Percentiles rank a stretch among this genome's conserved stretches.
Conservation (phyloP, 305 asterid species). For the Salvia sclarea region DNA sequence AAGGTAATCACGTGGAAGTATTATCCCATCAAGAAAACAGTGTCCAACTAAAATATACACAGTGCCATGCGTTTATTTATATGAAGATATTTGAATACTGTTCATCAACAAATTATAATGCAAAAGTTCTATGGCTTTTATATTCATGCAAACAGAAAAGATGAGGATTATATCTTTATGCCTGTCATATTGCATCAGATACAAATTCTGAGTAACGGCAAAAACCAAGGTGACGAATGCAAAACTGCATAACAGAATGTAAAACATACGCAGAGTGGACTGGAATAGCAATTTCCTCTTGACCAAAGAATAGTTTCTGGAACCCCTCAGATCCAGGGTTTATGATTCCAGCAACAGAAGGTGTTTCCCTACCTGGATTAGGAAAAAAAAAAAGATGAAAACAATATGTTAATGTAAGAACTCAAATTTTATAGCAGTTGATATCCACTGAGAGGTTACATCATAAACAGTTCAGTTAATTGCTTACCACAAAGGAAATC, state of each 20-base stretch:
- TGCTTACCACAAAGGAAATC: conserved; percentile 92
- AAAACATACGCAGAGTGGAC: conserved; percentile 65
- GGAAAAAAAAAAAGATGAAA: conserved; percentile 12
- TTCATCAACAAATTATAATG: not conserved
- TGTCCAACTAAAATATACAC: not conserved
- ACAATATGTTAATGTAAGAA: not conserved
- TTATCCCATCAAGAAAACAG: conserved; percentile 9
- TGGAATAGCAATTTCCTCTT: conserved; percentile 87
- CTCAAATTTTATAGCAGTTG: not conserved
- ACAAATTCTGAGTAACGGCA: conserved; percentile 3
- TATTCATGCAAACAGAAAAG: conserved; percentile 13
- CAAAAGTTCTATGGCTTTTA: not conserved
- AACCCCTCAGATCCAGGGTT: conserved; percentile 99
- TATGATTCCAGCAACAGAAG: conserved; percentile 97
- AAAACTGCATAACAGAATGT: conserved; percentile 19
- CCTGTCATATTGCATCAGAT: conserved; percentile 1
- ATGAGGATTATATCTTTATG: not conserved
- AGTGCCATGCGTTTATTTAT: not conserved
- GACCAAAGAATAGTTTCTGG: conserved; percentile 97
- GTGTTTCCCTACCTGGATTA: conserved; percentile 83
- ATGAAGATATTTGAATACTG: not conserved
- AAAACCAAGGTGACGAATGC: conserved; percentile 10
- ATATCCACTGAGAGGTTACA: conserved; percentile 1
- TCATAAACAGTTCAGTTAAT: conserved; percentile 8
- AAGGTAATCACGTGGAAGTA: not conserved